Evolutionary conservation across 805 yeast species (phyloP).

Genomic region (Candida easanensis): DNA sequence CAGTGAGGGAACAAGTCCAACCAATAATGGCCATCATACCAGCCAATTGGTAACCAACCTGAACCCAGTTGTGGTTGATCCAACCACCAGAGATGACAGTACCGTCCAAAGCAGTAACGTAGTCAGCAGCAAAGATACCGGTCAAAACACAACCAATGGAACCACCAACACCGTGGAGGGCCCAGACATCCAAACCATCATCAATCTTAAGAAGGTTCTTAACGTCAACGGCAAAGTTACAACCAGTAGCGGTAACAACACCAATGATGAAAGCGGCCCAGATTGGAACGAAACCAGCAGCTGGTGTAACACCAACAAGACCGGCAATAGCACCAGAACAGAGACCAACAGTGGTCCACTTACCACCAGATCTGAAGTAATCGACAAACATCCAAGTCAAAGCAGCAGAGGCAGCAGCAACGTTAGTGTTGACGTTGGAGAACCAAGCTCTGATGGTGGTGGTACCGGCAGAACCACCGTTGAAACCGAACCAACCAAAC

Average conservation of each 20-base stretch:
- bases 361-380: constrained; percentile 72
- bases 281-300: constrained; percentile 93
- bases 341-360: constrained; percentile 91
- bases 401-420: constrained; percentile 93
- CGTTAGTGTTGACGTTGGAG: constrained; percentile 88
- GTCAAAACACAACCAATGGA: constrained; percentile 79
- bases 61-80: constrained; percentile 78
- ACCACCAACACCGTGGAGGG: constrained; percentile 94
- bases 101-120: constrained; percentile 83
- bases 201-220: constrained; percentile 73
- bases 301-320: constrained; percentile 93
- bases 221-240: constrained; percentile 84
- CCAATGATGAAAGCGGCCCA: constrained; percentile 88
- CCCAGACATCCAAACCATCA: constrained; percentile 93
- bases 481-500: constrained; percentile 99
- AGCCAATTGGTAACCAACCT: constrained; percentile 86
- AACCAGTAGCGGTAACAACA: constrained; percentile 66
- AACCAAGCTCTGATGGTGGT: constrained; percentile 92
- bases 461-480: constrained; percentile 97
- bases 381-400: constrained; percentile 93
- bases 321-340: constrained; percentile 95
- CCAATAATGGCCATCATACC: constrained; percentile 66
- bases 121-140: constrained; percentile 90
- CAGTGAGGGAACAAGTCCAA: constrained; percentile 76
- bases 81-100: constrained; percentile 78